A percentile compares a stretch with the other conserved stretches of the same genome.
These are phyloP conservation scores for Epichloe aotearoae DNA, from an alignment of 2,329 filamentous ascomycete species.

Conservation along the genomic window DNA sequence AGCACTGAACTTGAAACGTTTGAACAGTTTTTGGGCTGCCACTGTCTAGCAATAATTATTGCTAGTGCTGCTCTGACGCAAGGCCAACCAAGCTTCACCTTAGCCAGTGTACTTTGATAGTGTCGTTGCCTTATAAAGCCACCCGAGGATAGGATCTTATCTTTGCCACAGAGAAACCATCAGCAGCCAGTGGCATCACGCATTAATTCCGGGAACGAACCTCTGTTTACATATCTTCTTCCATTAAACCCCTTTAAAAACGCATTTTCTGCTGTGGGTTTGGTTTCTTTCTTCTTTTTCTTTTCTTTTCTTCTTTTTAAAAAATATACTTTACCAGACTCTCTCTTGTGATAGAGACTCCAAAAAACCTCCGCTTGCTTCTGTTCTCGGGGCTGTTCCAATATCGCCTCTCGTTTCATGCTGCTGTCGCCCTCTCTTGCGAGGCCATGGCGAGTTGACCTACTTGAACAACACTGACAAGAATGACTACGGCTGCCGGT, in stretches of 20 bases:
- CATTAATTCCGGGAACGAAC: too few species aligned
- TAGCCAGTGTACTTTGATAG: neutral
- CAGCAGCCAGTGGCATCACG: neutral
- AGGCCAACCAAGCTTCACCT: neutral
- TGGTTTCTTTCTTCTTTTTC: neutral
- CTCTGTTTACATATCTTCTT: neutral
- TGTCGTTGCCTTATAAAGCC: neutral
- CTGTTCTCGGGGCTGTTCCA: neutral
- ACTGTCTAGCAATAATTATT: neutral
- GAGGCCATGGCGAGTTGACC: slow-evolving; percentile 23
- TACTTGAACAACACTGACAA: slow-evolving; percentile 17
- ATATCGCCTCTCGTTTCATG: slow-evolving; percentile 5
- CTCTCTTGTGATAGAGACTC: neutral
- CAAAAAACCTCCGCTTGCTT: neutral
- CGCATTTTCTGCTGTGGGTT: neutral
- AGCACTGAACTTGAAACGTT: neutral
- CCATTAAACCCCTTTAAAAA: neutral
- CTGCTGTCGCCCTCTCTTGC: slow-evolving; percentile 2
- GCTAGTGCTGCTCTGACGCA: neutral
- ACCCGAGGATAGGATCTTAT: neutral
- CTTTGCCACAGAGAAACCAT: neutral
- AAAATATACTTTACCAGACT: neutral
- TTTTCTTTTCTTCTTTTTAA: too few species aligned
- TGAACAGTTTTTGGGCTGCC: neutral
- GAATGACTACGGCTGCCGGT: slow-evolving; percentile 27